These are phyloP conservation scores for Penicillium decumbens DNA, from an alignment of 2,329 filamentous ascomycete species.

Conservation along the genomic window DNA sequence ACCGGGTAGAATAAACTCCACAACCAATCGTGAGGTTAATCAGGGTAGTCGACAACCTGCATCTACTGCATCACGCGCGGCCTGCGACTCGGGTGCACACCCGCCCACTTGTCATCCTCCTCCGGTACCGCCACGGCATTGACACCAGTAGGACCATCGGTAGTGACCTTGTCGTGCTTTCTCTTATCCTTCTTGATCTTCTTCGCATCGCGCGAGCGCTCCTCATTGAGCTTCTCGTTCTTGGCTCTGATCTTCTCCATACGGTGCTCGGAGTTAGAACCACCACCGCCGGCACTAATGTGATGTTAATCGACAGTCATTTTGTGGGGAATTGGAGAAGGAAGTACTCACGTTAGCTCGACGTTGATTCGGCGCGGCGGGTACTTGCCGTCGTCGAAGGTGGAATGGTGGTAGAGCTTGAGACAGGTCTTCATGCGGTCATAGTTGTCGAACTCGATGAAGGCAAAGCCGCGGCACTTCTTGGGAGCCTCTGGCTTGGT, in stretches of 20 bases:
- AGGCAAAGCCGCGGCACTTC: constrained; percentile 71
- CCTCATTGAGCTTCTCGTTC: constrained; percentile 76
- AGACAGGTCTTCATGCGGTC: constrained; percentile 91
- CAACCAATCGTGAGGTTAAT: background rate
- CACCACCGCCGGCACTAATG: constrained; percentile 69
- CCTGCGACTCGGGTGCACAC: constrained; percentile 45
- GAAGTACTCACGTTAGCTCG: constrained; percentile 70
- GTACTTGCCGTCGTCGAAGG: constrained; percentile 58
- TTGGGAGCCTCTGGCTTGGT: constrained; percentile 59
- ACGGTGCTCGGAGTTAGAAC: constrained; percentile 64
- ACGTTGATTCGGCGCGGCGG: constrained; percentile 77
- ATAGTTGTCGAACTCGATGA: constrained; percentile 82
- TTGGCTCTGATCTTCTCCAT: constrained; percentile 75
- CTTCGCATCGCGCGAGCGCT: constrained; percentile 54
- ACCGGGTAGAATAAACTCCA: background rate
- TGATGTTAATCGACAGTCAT: background rate
- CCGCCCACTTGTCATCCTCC: constrained; percentile 29
- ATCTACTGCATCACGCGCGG: constrained; percentile 28
- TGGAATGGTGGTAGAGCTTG: constrained; percentile 81
- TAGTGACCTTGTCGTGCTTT: constrained; percentile 25
- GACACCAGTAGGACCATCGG: constrained; percentile 24
- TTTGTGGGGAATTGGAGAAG: background rate
- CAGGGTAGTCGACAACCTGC: too few relatives aligned
- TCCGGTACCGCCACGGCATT: constrained; percentile 15
- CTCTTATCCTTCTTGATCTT: constrained; percentile 45